Base-by-base conservation (phyloP, 495 filamentous ascomycete species). In the Neurospora sp. region DNA sequence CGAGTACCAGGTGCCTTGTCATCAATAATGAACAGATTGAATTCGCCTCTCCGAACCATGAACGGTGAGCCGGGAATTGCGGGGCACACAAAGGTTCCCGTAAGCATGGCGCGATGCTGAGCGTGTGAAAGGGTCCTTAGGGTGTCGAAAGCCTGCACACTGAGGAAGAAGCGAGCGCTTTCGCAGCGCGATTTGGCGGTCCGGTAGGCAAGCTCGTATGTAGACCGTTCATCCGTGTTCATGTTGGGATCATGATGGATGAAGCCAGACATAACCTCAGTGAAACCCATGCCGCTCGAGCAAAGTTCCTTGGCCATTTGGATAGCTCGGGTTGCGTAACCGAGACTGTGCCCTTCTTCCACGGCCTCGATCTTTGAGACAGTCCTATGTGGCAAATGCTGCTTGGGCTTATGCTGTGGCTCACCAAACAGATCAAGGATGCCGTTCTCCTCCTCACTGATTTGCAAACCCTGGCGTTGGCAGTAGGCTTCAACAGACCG, bases 261-360 rank as follows among this genome's bases (percentile, higher is more conserved):
- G 72, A 84, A 86, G 21, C 89, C 89, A 19, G 87, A 86, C 88
- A 91, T 90, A 75, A 91, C 85, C 82, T 90, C 89, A 19, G 86
- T 86, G 73, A 91, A 91, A 43, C 85, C 86, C 73, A 88, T 83
- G 3, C 89, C 88, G 73, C 78, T 80, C 15, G 84, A 81, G 40
- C 84, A 80, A 69, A 82, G 72, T 5, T 82, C 84, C 21, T 78
- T 78, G 4, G 87, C 87, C 15, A 74, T 73, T 34, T 73, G 72
- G 45, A 89, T 86, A 2, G 84, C 77, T 4, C 83, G 74, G 28
- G 79, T 81, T 1, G 86, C 85, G 42, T 73, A 73, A 31, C 69
- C 73, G 59, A 85, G 74, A 72, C 77, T 83, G 28, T 80, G 77
- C 28, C 78, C 74, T 39, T 79, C 79, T 43, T 83, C 81, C 34